Conservation (phyloP, 495 filamentous ascomycete genomes). For the Aspergillus steynii region DNA sequence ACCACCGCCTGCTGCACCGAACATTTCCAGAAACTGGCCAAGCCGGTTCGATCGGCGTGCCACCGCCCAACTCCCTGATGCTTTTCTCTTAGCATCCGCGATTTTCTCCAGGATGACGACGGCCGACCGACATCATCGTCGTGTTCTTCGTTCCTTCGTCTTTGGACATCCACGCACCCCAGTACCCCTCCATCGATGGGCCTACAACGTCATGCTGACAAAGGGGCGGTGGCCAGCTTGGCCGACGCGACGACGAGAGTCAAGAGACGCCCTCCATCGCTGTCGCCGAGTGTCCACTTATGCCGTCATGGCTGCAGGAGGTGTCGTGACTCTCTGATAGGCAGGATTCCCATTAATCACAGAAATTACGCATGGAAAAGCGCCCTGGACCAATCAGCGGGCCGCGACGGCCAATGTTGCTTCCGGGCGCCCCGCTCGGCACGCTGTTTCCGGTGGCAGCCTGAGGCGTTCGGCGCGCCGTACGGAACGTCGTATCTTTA, state of each 20-base stretch:
- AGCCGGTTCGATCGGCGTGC: constrained; percentile 24
- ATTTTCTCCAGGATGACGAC: neutral
- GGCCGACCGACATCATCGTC: too few relatives aligned
- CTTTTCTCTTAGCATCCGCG: neutral
- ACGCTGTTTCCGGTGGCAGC: constrained; percentile 19
- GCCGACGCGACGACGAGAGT: neutral
- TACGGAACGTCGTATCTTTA: too few relatives aligned
- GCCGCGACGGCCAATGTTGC: neutral
- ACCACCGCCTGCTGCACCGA: constrained; percentile 19
- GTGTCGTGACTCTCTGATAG: too few relatives aligned
- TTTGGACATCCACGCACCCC: neutral
- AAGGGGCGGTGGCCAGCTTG: too few relatives aligned
- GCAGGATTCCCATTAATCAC: neutral
- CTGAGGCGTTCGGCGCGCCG: too few relatives aligned
- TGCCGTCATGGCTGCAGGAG: neutral
- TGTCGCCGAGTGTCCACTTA: neutral
- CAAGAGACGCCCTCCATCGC: neutral
- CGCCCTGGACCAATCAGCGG: constrained; percentile 1
- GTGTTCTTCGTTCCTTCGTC: neutral
- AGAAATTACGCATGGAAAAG: constrained; percentile 6
- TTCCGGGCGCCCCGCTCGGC: constrained; percentile 22
- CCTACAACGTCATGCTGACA: neutral
- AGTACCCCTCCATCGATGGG: too few relatives aligned
- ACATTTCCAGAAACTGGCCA: constrained; percentile 27
- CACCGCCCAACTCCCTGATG: constrained; percentile 13